Percentiles rank a stretch among this genome's conserved stretches.
Evolutionary conservation across 2,329 filamentous ascomycete species (phyloP).

Genomic region (Arthrobotrys pseudoclavata): DNA sequence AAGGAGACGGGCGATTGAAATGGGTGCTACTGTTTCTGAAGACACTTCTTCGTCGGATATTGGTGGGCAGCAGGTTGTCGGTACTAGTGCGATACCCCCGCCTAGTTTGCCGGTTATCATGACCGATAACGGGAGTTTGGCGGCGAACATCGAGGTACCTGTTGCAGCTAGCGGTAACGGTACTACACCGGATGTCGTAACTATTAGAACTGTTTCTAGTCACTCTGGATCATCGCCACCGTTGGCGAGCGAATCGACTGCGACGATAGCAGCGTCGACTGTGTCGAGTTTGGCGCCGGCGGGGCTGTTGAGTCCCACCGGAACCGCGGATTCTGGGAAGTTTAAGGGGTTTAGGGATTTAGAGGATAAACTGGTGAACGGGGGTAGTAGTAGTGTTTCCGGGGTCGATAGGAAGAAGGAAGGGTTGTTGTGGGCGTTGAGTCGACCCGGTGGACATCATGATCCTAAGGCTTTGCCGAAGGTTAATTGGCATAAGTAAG

Average conservation of each 20-base stretch:
- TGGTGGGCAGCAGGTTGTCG: conserved; percentile 69
- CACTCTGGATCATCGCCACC: conserved; percentile 57
- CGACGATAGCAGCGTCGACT: conserved; percentile 60
- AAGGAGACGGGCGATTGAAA: conserved; percentile 89
- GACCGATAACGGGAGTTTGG: conserved; percentile 36
- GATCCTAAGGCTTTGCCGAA: conserved; percentile 97
- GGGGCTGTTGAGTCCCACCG: conserved; percentile 66
- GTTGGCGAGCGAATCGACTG: conserved; percentile 59
- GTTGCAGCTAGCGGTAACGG: conserved; percentile 59
- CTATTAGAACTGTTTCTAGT: conserved; percentile 67
- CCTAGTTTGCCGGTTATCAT: conserved; percentile 61
- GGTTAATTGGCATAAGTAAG: conserved; percentile 98
- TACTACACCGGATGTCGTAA: conserved; percentile 71
- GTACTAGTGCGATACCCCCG: conserved; percentile 64
- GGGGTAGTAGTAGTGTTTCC: conserved; percentile 68
- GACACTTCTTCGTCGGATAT: conserved; percentile 69
- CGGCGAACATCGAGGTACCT: conserved; percentile 22
- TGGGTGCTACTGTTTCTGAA: conserved; percentile 80
- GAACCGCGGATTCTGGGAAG: conserved; percentile 67
- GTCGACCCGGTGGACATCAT: conserved; percentile 90
- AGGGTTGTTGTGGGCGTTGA: conserved; percentile 93
- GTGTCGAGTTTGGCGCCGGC: conserved; percentile 63
- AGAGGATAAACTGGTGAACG: conserved; percentile 81
- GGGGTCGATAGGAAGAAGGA: conserved; percentile 86
- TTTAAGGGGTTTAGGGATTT: conserved; percentile 95